These are phyloP conservation scores for Vitis vinifera DNA, from an alignment of 164 flowering plant species.

Conservation along the genomic window ASM3070453v1 NC_081817.1:28392501-28393000, in stretches of 20 bases:
- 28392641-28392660: slow-evolving; percentile 95
- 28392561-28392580: slow-evolving; percentile 84
- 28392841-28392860: slow-evolving; percentile 12
- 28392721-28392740: slow-evolving; percentile 35
- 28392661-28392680: slow-evolving; percentile 94
- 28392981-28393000: background rate
- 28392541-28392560: slow-evolving; percentile 95
- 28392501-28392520: slow-evolving; percentile 85
- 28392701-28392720: slow-evolving; percentile 48
- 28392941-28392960: slow-evolving; percentile 5
- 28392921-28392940: slow-evolving; percentile 12
- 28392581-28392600: slow-evolving; percentile 82
- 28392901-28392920: slow-evolving; percentile 51
- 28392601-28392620: slow-evolving; percentile 87
- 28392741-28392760: slow-evolving; percentile 19
- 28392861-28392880: slow-evolving; percentile 34
- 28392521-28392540: slow-evolving; percentile 94
- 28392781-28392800: slow-evolving; percentile 22
- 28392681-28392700: slow-evolving; percentile 36
- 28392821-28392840: slow-evolving; percentile 14
- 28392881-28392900: slow-evolving; percentile 48
- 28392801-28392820: slow-evolving; percentile 8
- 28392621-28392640: slow-evolving; percentile 87
- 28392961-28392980: background rate
- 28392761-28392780: slow-evolving; percentile 3